These are phyloP conservation scores for Carex myosuroides DNA, from an alignment of 176 grass and related monocot species.

Conservation along the genomic window DNA sequence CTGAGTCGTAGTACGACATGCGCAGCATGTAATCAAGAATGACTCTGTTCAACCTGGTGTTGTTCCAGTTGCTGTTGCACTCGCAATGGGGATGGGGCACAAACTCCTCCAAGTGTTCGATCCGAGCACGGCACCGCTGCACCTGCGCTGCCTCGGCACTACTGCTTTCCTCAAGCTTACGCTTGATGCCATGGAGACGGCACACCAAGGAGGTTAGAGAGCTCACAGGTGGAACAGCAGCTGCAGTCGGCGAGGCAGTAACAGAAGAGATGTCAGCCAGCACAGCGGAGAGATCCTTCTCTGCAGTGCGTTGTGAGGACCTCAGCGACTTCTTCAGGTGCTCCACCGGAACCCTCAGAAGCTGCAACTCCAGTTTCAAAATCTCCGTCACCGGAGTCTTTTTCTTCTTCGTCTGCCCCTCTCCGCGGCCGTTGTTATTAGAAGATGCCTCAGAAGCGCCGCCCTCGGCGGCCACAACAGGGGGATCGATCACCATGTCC, in stretches of 20 bases:
- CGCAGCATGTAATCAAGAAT: conserved; percentile 98
- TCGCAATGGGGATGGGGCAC: conserved; percentile 34
- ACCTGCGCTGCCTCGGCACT: conserved; percentile 54
- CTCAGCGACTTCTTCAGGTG: conserved; percentile 65
- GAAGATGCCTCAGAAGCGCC: not conserved
- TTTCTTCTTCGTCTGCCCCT: conserved; percentile 24
- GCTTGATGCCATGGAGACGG: conserved; percentile 93
- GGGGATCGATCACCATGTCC: conserved; percentile 91
- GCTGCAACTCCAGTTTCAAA: conserved; percentile 76
- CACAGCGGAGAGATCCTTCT: conserved; percentile 79
- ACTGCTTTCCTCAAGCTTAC: conserved; percentile 77
- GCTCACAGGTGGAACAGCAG: conserved; percentile 28
- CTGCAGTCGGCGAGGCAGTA: not conserved
- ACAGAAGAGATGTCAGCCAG: conserved; percentile 44
- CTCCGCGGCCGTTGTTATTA: no score
- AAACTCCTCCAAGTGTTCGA: conserved; percentile 53
- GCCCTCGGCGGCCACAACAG: conserved; percentile 28
- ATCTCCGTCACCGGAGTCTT: conserved; percentile 55
- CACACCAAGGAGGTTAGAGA: conserved; percentile 82
- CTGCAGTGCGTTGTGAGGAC: conserved; percentile 53
- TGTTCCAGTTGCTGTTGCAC: conserved; percentile 44
- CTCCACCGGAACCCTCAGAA: conserved; percentile 83
- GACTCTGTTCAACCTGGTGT: conserved; percentile 60
- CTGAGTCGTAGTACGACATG: conserved; percentile 85
- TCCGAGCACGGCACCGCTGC: conserved; percentile 76